These are phyloP conservation scores for Tuber indicum DNA, from an alignment of 495 filamentous ascomycete genomes.

Conservation along the genomic window DNA sequence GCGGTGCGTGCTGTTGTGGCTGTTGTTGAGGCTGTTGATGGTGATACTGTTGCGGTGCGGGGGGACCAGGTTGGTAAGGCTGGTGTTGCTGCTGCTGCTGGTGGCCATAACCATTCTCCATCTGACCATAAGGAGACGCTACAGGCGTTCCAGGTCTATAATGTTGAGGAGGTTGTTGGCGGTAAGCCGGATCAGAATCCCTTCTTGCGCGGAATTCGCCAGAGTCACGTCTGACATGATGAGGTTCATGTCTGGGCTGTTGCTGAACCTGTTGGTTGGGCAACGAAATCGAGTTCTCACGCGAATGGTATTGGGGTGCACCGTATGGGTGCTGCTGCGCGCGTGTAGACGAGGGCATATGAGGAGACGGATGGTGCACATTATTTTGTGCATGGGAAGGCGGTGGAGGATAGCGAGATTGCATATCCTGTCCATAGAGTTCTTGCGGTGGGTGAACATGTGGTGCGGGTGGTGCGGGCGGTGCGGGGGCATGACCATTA, in stretches of 20 bases:
- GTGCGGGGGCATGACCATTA: slow-evolving; percentile 21
- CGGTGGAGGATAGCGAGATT: slow-evolving; percentile 25
- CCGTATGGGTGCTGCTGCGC: slow-evolving; percentile 33
- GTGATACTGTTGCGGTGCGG: slow-evolving; percentile 30
- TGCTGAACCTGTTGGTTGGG: slow-evolving; percentile 32
- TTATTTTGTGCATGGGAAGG: slow-evolving; percentile 28
- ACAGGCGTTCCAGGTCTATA: slow-evolving; percentile 36
- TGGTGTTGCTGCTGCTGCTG: slow-evolving; percentile 34
- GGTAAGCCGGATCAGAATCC: slow-evolving; percentile 37
- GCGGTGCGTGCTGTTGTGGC: slow-evolving; percentile 13
- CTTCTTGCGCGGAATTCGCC: slow-evolving; percentile 34
- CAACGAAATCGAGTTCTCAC: slow-evolving; percentile 30
- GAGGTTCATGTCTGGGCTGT: slow-evolving; percentile 20
- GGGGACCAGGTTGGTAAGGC: slow-evolving; percentile 24
- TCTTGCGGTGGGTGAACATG: slow-evolving; percentile 34
- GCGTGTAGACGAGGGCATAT: slow-evolving; percentile 30
- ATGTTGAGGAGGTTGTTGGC: slow-evolving; percentile 28
- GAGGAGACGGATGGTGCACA: slow-evolving; percentile 31
- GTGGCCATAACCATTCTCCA: slow-evolving; percentile 31
- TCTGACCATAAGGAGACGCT: slow-evolving; percentile 27
- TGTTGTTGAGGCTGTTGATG: slow-evolving; percentile 28
- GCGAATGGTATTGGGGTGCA: slow-evolving; percentile 28
- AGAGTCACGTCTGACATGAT: slow-evolving; percentile 36
- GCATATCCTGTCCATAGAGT: slow-evolving; percentile 35
- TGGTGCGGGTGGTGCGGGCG: slow-evolving; percentile 30